Percentiles rank a stretch among this genome's conserved stretches.
Conservation (phyloP, 208 protist genomes). For the Strigomonas galati region DNA sequence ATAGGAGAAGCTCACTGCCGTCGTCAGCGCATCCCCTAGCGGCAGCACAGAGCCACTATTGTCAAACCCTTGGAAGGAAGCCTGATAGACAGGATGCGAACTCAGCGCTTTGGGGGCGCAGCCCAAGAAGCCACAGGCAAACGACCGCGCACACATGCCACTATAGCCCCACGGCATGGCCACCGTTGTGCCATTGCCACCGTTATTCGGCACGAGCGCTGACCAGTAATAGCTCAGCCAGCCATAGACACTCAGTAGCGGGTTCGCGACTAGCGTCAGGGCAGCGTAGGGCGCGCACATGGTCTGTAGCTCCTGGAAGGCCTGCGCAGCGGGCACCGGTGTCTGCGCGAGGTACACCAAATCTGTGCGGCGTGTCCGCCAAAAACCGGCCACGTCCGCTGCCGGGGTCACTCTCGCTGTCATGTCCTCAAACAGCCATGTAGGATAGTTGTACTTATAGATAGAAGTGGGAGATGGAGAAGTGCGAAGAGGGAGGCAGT, state of each 20-base stretch:
- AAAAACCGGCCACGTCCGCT: constrained; percentile 12
- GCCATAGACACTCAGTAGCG: constrained; percentile 24
- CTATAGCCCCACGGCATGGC: constrained; percentile 31
- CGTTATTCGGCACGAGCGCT: background rate
- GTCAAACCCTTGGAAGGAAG: constrained; percentile 5
- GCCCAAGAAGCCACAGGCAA: constrained; percentile 16
- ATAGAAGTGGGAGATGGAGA: background rate
- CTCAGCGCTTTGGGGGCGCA: constrained; percentile 8
- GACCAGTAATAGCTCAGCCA: constrained; percentile 29
- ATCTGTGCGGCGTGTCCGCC: no score
- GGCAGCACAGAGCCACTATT: constrained; percentile 5
- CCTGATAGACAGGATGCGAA: constrained; percentile 4
- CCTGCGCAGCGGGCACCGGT: constrained; percentile 7
- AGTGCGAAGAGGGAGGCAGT: constrained; percentile 8
- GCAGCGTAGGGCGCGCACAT: constrained; percentile 24
- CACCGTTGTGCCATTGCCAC: background rate
- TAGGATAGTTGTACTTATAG: no score
- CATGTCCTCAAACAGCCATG: background rate
- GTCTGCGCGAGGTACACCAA: background rate
- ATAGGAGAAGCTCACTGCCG: constrained; percentile 14
- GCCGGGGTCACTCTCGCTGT: constrained; percentile 4
- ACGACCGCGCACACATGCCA: constrained; percentile 21
- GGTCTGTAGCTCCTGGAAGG: constrained; percentile 14
- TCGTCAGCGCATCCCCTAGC: constrained; percentile 12
- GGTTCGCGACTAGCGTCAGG: constrained; percentile 22